Percentiles rank a stretch among this genome's conserved stretches.
Evolutionary conservation across 139 green algal species (phyloP).

Genomic region (Trebouxia sp.): DNA sequence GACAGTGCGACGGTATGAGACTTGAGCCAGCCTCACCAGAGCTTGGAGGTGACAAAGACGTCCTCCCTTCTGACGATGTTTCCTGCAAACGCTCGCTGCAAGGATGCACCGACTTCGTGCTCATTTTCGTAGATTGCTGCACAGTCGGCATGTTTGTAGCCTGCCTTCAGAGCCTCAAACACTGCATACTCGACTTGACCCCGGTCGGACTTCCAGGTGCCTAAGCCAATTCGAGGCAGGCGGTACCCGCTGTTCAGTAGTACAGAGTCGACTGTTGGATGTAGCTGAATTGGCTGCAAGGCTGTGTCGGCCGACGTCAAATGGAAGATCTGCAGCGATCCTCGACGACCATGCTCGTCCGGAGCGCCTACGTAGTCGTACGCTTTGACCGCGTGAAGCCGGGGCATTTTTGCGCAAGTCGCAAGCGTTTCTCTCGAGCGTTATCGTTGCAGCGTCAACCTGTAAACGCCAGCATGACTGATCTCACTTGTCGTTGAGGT

Average conservation of each 20-base stretch:
- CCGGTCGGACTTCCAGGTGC: constrained; percentile 52
- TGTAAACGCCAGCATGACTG: background rate
- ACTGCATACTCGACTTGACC: constrained; percentile 48
- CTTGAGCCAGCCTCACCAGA: constrained; percentile 3
- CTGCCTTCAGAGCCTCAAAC: constrained; percentile 40
- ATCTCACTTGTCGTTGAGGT: background rate
- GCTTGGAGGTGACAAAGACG: constrained; percentile 7
- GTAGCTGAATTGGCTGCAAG: background rate
- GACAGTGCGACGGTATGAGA: no score
- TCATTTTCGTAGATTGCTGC: constrained; percentile 55
- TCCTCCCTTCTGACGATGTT: background rate
- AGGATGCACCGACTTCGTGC: constrained; percentile 52
- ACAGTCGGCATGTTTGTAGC: constrained; percentile 56
- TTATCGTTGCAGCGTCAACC: no score
- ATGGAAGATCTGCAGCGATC: background rate
- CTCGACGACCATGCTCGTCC: background rate
- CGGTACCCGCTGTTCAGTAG: constrained; percentile 26
- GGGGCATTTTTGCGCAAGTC: background rate
- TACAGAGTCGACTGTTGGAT: background rate
- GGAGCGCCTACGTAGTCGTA: background rate
- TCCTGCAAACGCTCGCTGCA: constrained; percentile 27
- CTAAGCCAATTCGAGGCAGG: constrained; percentile 47
- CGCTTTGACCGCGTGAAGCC: background rate
- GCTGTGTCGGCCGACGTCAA: background rate
- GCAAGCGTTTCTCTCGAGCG: no score